These are phyloP conservation scores for Ustilago cynodontis DNA, from an alignment of 1,284 basidiomycete species.

Conservation along the genomic window DNA sequence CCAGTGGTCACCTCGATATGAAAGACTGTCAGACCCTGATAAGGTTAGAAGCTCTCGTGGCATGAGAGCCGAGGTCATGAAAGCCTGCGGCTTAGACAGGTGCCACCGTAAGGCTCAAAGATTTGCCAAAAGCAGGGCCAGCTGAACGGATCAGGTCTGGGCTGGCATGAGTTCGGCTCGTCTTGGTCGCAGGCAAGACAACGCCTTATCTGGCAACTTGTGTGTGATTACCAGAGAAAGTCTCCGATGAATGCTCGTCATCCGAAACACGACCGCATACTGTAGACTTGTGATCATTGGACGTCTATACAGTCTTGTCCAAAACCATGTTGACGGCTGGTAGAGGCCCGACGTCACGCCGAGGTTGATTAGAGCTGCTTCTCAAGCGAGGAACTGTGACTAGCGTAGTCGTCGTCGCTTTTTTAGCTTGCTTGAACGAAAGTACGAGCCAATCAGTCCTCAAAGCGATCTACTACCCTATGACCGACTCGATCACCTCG, in stretches of 20 bases:
- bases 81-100: constrained; percentile 3
- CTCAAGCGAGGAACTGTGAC: neutral
- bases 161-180: neutral
- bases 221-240: neutral
- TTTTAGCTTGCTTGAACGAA: too few species aligned
- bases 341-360: neutral
- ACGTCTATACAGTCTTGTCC: neutral
- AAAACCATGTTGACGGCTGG: too few species aligned
- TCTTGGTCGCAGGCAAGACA: neutral
- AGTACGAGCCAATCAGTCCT: too few species aligned
- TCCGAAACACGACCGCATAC: neutral
- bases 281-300: neutral
- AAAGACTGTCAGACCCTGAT: neutral
- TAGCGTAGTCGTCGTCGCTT: too few species aligned
- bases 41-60: neutral
- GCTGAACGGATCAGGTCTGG: too few species aligned
- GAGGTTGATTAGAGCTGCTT: neutral
- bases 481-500: too few species aligned
- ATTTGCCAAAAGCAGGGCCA: too few species aligned
- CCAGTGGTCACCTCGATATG: too few species aligned
- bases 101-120: neutral
- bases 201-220: neutral
- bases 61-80: constrained; percentile 1
- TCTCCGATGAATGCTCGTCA: neutral
- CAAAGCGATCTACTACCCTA: too few species aligned